phyloP scores from a whole-genome alignment of 2,329 filamentous ascomycete species.

The Stachybotrys echinatus region DNA sequence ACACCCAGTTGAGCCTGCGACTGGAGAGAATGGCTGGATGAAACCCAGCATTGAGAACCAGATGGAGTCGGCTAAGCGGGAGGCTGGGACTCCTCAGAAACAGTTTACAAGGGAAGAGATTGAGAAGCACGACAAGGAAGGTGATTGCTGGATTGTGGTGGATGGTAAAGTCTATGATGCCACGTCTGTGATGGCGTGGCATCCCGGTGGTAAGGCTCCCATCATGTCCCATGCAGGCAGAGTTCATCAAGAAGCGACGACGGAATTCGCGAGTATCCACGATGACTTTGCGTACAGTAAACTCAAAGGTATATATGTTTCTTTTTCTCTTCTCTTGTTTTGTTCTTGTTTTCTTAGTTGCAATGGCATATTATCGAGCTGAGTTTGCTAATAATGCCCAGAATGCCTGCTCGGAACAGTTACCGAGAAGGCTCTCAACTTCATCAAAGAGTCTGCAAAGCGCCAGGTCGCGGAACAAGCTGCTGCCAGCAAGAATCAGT shows the following conservation, averaged over 20 bases:
- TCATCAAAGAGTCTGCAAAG: conserved; percentile 38
- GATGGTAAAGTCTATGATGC: conserved; percentile 46
- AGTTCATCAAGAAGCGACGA: conserved; percentile 41
- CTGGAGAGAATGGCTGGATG: conserved; percentile 44
- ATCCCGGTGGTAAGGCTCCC: conserved; percentile 42
- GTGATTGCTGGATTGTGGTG: conserved; percentile 49
- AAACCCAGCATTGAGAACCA: conserved; percentile 37
- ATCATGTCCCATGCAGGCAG: conserved; percentile 44
- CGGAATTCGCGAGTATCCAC: conserved; percentile 44
- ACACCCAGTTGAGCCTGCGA: conserved; percentile 39
- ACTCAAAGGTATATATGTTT: conserved; percentile 27
- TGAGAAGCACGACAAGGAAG: conserved; percentile 40
- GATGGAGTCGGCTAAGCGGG: conserved; percentile 36
- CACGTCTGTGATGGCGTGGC: conserved; percentile 40
- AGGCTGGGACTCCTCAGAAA: conserved; percentile 38
- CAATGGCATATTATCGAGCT: background rate
- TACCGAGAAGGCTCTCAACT: conserved; percentile 41
- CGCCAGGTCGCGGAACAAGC: conserved; percentile 30
- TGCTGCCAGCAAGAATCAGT: conserved; percentile 9
- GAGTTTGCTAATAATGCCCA: conserved; percentile 10
- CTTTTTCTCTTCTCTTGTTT: too few species aligned
- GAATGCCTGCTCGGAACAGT: conserved; percentile 45
- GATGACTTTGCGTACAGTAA: conserved; percentile 46
- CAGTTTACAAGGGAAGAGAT: conserved; percentile 49
- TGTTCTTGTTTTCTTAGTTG: too few species aligned